Conservation (phyloP, 805 yeast genomes). For the Barnettozyma siamensis region DNA sequence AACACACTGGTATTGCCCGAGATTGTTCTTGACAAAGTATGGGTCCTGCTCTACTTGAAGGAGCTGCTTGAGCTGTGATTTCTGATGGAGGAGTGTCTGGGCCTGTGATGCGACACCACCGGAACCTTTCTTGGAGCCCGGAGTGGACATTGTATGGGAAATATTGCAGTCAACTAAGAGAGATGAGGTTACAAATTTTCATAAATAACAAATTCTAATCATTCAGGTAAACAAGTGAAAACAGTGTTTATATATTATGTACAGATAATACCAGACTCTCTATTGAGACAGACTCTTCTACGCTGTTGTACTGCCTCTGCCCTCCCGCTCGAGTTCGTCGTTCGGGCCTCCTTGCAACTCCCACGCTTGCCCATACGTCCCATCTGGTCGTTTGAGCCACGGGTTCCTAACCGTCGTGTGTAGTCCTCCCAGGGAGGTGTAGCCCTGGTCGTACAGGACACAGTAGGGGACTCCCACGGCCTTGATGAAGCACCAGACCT, state of each 20-base stretch:
- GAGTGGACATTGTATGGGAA: conserved; percentile 66
- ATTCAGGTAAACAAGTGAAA: too few relatives aligned
- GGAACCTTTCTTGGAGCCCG: conserved; percentile 81
- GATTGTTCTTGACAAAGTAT: conserved; percentile 73
- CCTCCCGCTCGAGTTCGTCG: conserved; percentile 53
- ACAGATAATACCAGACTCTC: background rate
- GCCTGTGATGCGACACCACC: conserved; percentile 82
- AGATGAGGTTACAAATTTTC: background rate
- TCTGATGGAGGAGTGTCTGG: conserved; percentile 52
- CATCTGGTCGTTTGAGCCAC: conserved; percentile 29
- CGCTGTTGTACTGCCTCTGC: conserved; percentile 17
- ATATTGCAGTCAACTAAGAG: background rate
- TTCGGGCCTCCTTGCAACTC: conserved; percentile 53
- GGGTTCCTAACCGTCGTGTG: conserved; percentile 72
- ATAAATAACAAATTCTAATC: too few relatives aligned
- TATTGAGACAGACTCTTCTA: background rate
- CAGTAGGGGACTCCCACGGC: conserved; percentile 63
- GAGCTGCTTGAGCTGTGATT: conserved; percentile 59
- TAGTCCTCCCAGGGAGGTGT: conserved; percentile 84
- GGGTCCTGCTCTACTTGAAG: conserved; percentile 62
- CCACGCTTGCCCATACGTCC: conserved; percentile 46
- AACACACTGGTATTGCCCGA: conserved; percentile 81
- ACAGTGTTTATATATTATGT: too few relatives aligned
- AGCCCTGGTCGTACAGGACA: conserved; percentile 71
- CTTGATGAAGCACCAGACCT: conserved; percentile 79